Evolutionary conservation across 129 eudicot genomes (phyloP).

Genomic region (Arctium lappa): DNA sequence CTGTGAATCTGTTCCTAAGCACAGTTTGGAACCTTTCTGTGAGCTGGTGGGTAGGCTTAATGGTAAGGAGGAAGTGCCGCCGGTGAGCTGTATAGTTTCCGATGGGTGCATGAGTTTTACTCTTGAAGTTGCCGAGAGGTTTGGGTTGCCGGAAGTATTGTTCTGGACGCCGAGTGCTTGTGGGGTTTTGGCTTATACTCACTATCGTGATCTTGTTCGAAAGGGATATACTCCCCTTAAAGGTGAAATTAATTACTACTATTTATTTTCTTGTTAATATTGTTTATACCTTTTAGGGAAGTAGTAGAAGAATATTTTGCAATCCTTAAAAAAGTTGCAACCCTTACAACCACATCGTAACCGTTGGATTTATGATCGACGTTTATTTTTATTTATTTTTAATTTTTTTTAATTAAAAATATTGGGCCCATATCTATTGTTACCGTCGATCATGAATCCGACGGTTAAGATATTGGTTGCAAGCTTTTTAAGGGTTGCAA

Average conservation of each 20-base stretch:
- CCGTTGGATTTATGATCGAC: no score
- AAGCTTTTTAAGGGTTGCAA: no score
- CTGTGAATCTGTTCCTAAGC: slow-evolving; percentile 25
- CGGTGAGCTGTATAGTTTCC: slow-evolving; percentile 60
- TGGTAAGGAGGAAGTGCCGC: slow-evolving; percentile 31
- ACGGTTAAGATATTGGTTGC: no score
- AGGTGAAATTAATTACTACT: slow-evolving; percentile 31
- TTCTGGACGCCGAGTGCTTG: slow-evolving; percentile 68
- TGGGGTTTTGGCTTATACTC: slow-evolving; percentile 48
- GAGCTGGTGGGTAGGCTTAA: slow-evolving; percentile 35
- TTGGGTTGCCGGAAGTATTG: slow-evolving; percentile 57
- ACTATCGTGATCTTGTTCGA: slow-evolving; percentile 33
- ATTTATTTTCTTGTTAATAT: no score
- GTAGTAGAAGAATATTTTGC: no score
- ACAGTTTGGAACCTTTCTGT: slow-evolving; percentile 39
- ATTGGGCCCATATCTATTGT: no score
- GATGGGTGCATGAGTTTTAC: slow-evolving; percentile 72
- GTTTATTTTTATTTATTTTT: no score
- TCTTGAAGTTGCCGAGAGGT: slow-evolving; percentile 47
- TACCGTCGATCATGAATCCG: no score
- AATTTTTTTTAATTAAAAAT: no score
- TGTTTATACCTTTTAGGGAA: no score
- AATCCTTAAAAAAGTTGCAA: no score
- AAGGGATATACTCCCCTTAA: slow-evolving; percentile 53
- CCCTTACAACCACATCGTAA: no score